These are phyloP conservation scores for Rosa rugosa DNA, from an alignment of 306 rosid genomes.

Conservation along the genomic window DNA sequence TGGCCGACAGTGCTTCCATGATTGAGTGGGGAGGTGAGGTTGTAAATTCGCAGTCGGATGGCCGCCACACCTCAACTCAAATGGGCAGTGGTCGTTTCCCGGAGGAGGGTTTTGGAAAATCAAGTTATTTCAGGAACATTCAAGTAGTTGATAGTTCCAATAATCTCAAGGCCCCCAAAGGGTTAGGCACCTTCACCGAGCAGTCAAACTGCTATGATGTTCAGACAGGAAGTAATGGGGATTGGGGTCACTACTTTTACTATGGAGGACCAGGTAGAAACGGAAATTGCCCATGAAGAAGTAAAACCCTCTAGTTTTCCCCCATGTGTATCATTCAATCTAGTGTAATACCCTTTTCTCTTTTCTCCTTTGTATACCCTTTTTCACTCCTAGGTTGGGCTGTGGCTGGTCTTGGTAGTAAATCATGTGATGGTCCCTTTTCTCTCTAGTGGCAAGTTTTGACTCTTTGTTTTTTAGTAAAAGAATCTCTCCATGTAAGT, in stretches of 20 bases:
- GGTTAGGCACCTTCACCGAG: constrained; percentile 85
- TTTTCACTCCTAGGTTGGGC: constrained; percentile 36
- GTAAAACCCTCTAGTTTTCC: constrained; percentile 5
- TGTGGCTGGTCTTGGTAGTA: constrained; percentile 13
- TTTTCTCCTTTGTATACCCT: constrained; percentile 38
- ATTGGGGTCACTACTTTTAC: constrained; percentile 98
- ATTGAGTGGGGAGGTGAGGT: constrained; percentile 99
- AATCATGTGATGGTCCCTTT: constrained; percentile 29
- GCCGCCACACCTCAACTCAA: constrained; percentile 88
- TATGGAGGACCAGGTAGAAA: constrained; percentile 99
- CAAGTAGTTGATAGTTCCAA: constrained; percentile 92
- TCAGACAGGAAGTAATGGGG: constrained; percentile 87
- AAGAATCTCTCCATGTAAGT: constrained; percentile 73
- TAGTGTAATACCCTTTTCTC: constrained; percentile 37
- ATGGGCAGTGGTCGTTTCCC: constrained; percentile 98
- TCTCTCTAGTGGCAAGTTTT: constrained; percentile 79
- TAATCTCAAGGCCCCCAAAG: constrained; percentile 88
- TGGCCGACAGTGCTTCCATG: constrained; percentile 96
- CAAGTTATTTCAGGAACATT: constrained; percentile 90
- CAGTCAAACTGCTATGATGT: constrained; percentile 93
- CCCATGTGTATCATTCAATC: constrained; percentile 52
- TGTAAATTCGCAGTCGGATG: constrained; percentile 76
- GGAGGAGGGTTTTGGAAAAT: constrained; percentile 85
- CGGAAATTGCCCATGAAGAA: constrained; percentile 59
- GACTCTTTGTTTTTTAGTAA: constrained; percentile 44